Conservation (phyloP, 805 yeast genomes). For the Saturnispora dispora region DNA sequence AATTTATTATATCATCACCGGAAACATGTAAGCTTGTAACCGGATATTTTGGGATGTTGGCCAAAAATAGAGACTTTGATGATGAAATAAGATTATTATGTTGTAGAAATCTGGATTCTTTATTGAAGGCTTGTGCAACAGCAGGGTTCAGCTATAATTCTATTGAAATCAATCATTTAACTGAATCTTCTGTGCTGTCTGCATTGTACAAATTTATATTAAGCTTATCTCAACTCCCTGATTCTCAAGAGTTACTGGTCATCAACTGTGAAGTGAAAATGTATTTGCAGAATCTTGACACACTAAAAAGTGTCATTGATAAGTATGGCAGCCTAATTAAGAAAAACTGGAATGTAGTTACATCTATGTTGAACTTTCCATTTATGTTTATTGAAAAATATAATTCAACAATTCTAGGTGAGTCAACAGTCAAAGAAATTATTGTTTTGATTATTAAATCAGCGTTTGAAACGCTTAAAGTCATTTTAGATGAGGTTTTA, state of each 20-base stretch:
- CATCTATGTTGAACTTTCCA: constrained; percentile 52
- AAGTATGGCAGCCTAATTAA: constrained; percentile 57
- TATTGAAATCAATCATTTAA: constrained; percentile 11
- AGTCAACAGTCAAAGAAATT: constrained; percentile 37
- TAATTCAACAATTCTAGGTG: constrained; percentile 16
- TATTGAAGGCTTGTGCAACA: constrained; percentile 34
- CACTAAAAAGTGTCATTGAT: constrained; percentile 66
- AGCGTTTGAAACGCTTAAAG: constrained; percentile 74
- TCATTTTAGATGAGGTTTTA: constrained; percentile 79
- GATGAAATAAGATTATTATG: constrained; percentile 40
- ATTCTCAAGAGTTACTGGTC: constrained; percentile 35
- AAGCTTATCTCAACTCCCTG: constrained; percentile 30
- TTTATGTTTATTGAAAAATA: constrained; percentile 35
- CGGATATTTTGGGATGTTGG: constrained; percentile 37
- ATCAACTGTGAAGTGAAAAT: constrained; percentile 60
- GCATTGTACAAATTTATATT: constrained; percentile 40
- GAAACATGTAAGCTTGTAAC: constrained; percentile 41
- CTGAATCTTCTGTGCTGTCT: constrained; percentile 41
- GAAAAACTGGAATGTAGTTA: constrained; percentile 61
- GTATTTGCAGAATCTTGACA: constrained; percentile 49
- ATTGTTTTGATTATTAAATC: constrained; percentile 46
- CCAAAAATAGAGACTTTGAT: constrained; percentile 34
- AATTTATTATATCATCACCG: constrained; percentile 37
- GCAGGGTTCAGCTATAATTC: constrained; percentile 29
- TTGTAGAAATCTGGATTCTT: constrained; percentile 42